phyloP scores from a whole-genome alignment of 768 basidiomycete species.

The Sistotremastrum niveocremeum region DNA sequence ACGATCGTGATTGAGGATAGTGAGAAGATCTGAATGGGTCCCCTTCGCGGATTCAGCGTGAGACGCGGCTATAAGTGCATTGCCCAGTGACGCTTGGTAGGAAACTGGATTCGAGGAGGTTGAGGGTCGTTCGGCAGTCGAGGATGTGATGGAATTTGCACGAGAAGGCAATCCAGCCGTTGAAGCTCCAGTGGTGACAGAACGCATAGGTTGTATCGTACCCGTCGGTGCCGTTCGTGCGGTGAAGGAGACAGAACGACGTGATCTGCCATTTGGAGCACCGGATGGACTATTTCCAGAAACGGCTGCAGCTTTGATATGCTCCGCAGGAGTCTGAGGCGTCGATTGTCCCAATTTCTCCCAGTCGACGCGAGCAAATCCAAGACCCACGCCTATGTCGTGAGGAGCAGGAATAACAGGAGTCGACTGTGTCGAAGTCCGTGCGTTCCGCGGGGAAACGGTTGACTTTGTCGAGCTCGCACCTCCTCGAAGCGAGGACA shows the following conservation, averaged over 20 bases:
- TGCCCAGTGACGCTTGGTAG: constrained; percentile 67
- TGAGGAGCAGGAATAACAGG: constrained; percentile 42
- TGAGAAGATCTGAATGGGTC: constrained; percentile 78
- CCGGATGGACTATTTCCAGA: too few species aligned
- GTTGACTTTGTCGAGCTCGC: constrained; percentile 18
- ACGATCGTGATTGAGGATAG: constrained; percentile 83
- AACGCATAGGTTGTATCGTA: neutral
- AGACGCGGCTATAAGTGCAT: constrained; percentile 84
- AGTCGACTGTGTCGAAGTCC: constrained; percentile 24
- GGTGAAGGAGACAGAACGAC: constrained; percentile 57
- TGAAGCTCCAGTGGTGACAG: constrained; percentile 13
- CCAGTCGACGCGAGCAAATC: constrained; percentile 24
- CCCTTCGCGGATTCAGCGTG: constrained; percentile 91
- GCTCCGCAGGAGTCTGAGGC: too few species aligned
- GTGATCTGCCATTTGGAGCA: constrained; percentile 25
- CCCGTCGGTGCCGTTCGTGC: constrained; percentile 1
- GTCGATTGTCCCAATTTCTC: neutral
- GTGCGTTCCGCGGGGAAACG: constrained; percentile 18
- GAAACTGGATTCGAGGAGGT: constrained; percentile 21
- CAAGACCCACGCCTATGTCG: constrained; percentile 41
- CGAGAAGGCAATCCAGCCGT: constrained; percentile 34
- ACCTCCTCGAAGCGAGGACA: constrained; percentile 58
- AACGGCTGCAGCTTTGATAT: too few species aligned
- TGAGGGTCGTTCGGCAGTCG: constrained; percentile 11
- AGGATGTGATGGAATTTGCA: constrained; percentile 26